Percentiles rank a stretch among this genome's conserved stretches.
These are phyloP conservation scores for Drechslerella coelobrocha DNA, from an alignment of 2,329 filamentous ascomycete genomes.

Conservation along the genomic window DNA sequence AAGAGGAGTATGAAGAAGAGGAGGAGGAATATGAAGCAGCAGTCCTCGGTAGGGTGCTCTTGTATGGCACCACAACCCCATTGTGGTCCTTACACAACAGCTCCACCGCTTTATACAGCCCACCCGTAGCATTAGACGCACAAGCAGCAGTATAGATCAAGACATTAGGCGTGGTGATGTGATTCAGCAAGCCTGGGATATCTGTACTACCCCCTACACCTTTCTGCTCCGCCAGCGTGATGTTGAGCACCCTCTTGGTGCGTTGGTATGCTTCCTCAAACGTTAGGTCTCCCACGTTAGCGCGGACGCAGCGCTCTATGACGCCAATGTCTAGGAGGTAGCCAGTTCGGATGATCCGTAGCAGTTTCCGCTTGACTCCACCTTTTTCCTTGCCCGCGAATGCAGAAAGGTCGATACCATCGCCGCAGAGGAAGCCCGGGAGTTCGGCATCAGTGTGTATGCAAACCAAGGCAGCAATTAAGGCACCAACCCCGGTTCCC, in stretches of 20 bases:
- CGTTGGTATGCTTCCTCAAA: constrained; percentile 90
- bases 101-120: constrained; percentile 70
- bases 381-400: constrained; percentile 65
- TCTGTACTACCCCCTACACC: constrained; percentile 72
- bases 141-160: constrained; percentile 81
- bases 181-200: constrained; percentile 85
- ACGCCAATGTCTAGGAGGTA: constrained; percentile 84
- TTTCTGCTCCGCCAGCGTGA: constrained; percentile 71
- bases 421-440: constrained; percentile 75
- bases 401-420: constrained; percentile 80
- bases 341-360: constrained; percentile 75
- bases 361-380: constrained; percentile 65
- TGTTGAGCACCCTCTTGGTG: constrained; percentile 87
- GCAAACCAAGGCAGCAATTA: constrained; percentile 86
- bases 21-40: not conserved
- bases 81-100: constrained; percentile 80
- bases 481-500: constrained; percentile 85
- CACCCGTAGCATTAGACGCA: constrained; percentile 73
- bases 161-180: constrained; percentile 90
- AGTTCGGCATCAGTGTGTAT: constrained; percentile 88
- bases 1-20: no score
- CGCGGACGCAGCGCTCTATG: constrained; percentile 80
- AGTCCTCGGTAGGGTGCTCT: constrained; percentile 69
- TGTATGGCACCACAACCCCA: constrained; percentile 77
- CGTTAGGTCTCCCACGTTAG: constrained; percentile 85